These are phyloP conservation scores for Sclerospora graminicola DNA, from an alignment of 352 stramenopile species.

Conservation along the genomic window DNA sequence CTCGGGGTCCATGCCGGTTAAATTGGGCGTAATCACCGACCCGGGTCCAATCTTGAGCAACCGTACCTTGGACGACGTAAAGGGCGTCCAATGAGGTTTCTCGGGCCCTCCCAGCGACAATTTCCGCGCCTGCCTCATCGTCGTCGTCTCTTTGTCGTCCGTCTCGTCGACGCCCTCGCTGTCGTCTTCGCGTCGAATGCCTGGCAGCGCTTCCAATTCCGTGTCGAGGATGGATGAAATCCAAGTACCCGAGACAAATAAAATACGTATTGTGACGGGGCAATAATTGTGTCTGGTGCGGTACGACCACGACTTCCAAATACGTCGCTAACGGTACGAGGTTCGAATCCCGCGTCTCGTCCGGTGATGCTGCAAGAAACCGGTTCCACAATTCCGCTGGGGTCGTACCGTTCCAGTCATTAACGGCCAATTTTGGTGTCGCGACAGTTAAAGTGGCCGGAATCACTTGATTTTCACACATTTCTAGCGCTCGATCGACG, in stretches of 20 bases:
- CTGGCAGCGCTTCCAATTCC: constrained; percentile 72
- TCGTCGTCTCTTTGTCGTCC: not conserved
- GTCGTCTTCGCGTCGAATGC: constrained; percentile 19
- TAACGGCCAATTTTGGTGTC: constrained; percentile 14
- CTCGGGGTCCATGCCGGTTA: constrained; percentile 23
- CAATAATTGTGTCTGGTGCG: constrained; percentile 28
- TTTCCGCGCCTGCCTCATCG: constrained; percentile 14
- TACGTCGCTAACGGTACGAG: constrained; percentile 46
- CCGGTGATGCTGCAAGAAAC: constrained; percentile 31
- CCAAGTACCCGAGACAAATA: constrained; percentile 64
- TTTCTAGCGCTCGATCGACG: constrained; percentile 48
- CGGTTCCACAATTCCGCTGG: constrained; percentile 61
- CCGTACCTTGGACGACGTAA: constrained; percentile 46
- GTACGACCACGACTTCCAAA: constrained; percentile 44
- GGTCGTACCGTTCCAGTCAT: constrained; percentile 54
- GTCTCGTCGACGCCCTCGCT: not conserved
- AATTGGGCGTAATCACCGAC: constrained; percentile 59
- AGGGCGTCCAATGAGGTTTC: constrained; percentile 50
- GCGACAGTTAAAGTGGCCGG: constrained; percentile 23
- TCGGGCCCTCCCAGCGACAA: constrained; percentile 34
- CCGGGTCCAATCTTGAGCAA: constrained; percentile 68
- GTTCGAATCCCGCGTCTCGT: no score
- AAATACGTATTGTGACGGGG: constrained; percentile 56
- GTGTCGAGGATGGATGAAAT: constrained; percentile 61
- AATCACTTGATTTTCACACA: constrained; percentile 54